Percentiles rank a stretch among this genome's conserved stretches.
Conservation (phyloP, 2,329 filamentous ascomycete species). For the Hymenoscyphus scutula region DNA sequence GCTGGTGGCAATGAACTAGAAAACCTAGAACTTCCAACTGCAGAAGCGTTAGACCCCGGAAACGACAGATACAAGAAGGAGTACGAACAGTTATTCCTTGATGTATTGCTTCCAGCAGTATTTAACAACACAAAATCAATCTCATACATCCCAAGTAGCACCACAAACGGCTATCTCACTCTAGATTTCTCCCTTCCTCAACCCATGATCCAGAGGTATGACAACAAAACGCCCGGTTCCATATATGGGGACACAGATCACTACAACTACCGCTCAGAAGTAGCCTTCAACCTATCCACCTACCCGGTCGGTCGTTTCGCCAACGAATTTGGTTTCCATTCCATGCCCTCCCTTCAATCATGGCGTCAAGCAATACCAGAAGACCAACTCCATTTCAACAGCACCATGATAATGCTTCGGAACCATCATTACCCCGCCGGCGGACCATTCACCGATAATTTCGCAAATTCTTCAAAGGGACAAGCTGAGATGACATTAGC, state of each 20-base stretch:
- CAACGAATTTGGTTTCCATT: slow-evolving; percentile 63
- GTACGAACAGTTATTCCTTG: slow-evolving; percentile 58
- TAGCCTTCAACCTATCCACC: slow-evolving; percentile 52
- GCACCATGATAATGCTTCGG: slow-evolving; percentile 50
- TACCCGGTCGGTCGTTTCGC: slow-evolving; percentile 60
- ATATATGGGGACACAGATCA: slow-evolving; percentile 61
- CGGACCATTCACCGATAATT: slow-evolving; percentile 47
- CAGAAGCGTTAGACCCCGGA: slow-evolving; percentile 27
- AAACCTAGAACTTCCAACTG: slow-evolving; percentile 47
- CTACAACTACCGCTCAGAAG: slow-evolving; percentile 55
- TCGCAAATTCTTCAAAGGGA: slow-evolving; percentile 42
- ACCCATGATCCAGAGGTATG: slow-evolving; percentile 55
- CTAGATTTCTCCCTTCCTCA: slow-evolving; percentile 52
- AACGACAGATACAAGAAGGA: slow-evolving; percentile 36
- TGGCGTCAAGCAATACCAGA: slow-evolving; percentile 54
- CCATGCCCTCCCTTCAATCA: slow-evolving; percentile 58
- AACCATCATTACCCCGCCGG: slow-evolving; percentile 59
- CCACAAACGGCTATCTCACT: slow-evolving; percentile 55
- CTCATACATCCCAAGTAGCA: slow-evolving; percentile 59
- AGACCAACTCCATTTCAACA: slow-evolving; percentile 56
- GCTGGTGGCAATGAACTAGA: slow-evolving; percentile 60
- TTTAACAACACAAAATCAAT: slow-evolving; percentile 59
- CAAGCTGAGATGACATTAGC: slow-evolving; percentile 59
- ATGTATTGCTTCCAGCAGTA: slow-evolving; percentile 52
- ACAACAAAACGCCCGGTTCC: slow-evolving; percentile 49